Percentiles rank a stretch among this genome's conserved stretches.
Conservation (phyloP, 73 alveolate genomes). For the Breviolum minutum region DNA sequence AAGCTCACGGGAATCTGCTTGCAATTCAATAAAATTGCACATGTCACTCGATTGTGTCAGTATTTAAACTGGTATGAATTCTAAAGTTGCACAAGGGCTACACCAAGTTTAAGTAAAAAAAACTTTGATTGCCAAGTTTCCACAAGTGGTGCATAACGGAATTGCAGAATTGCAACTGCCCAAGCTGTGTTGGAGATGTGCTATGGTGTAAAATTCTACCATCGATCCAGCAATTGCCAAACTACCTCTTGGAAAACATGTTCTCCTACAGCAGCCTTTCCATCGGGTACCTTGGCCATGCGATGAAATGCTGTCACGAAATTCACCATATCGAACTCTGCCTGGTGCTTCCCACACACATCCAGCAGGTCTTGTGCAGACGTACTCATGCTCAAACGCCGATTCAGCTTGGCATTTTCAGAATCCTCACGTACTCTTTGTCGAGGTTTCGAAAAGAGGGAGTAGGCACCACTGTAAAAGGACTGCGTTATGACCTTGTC, state of each 20-base stretch:
- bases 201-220: conserved; percentile 34
- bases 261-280: conserved; percentile 19
- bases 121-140: not conserved
- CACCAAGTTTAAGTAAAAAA: not conserved
- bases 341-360: conserved; percentile 4
- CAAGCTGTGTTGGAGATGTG: conserved; percentile 89
- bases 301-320: conserved; percentile 83
- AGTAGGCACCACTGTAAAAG: conserved; percentile 16
- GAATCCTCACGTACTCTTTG: conserved; percentile 55
- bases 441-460: not conserved
- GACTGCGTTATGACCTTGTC: not conserved
- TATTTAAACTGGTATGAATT: no score
- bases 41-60: no score
- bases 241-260: not conserved
- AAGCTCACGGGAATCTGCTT: not conserved
- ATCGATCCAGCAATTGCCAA: conserved; percentile 34
- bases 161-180: conserved; percentile 33
- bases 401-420: conserved; percentile 79
- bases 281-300: conserved; percentile 78
- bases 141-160: not conserved
- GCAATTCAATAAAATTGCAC: no score
- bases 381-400: conserved; percentile 38
- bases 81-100: not conserved
- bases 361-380: conserved; percentile 35
- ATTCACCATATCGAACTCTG: conserved; percentile 76